Percentiles rank a stretch among this genome's conserved stretches.
Evolutionary conservation across 2,329 filamentous ascomycete species (phyloP).

Genomic region (Lasiodiplodia sp.): DNA sequence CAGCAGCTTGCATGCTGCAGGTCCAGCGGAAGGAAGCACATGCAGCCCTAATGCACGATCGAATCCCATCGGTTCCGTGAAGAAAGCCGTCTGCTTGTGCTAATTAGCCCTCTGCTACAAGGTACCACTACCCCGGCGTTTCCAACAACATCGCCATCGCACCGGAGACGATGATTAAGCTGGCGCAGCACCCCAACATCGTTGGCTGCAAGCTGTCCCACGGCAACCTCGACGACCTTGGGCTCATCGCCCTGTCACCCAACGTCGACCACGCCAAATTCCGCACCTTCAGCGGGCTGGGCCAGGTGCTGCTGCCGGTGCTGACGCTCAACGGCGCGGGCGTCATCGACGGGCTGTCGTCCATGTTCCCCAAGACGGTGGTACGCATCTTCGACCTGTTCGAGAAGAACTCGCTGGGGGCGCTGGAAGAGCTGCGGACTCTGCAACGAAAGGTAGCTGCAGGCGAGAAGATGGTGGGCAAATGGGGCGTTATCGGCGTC

Average conservation of each 20-base stretch:
- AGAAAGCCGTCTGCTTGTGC: neutral
- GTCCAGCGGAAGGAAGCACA: constrained; percentile 4
- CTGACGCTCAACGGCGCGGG: constrained; percentile 65
- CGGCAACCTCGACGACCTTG: constrained; percentile 65
- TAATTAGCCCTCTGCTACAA: constrained; percentile 34
- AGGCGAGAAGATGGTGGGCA: constrained; percentile 65
- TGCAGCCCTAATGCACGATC: constrained; percentile 22
- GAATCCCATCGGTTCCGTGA: neutral
- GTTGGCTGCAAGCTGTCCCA: constrained; percentile 71
- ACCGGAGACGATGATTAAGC: constrained; percentile 60
- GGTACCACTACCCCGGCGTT: constrained; percentile 68
- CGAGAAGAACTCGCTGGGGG: constrained; percentile 34
- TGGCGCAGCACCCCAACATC: constrained; percentile 66
- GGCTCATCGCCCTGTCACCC: constrained; percentile 62
- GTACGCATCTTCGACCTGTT: constrained; percentile 61
- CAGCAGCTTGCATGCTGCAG: constrained; percentile 14
- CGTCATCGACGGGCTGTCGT: constrained; percentile 68
- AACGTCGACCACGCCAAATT: constrained; percentile 62
- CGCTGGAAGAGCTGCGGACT: constrained; percentile 54
- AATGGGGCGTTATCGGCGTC: constrained; percentile 65
- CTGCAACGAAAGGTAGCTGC: constrained; percentile 65
- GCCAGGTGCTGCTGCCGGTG: constrained; percentile 67
- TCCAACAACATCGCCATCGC: constrained; percentile 66
- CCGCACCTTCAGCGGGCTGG: constrained; percentile 65
- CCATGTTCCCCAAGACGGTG: constrained; percentile 66